Evolutionary conservation across 805 yeast species (phyloP), one percentile per base, ranked within the genome.

Genomic region (Candida suzukii): DNA sequence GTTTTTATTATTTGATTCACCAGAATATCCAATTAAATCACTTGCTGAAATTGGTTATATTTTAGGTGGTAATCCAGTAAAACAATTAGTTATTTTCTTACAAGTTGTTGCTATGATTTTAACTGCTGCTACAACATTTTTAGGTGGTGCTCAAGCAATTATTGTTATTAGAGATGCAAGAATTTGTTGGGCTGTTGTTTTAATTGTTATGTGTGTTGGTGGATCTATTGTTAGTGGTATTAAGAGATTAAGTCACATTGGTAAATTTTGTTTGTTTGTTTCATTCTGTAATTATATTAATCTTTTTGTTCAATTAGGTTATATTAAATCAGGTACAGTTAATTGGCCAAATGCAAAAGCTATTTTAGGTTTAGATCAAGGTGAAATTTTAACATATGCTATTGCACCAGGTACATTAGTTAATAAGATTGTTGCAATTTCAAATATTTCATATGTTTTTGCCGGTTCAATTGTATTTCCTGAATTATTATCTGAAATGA

Each of bases 401-500:
- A 31, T 49, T 21, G 37, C 50, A 10, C 47, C 53, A 3, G 38
- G 42, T 21, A 30, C 48, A 12, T 44, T 60, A 39, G 47, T 54
- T 35, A 49, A 50, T 38, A 66, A 60, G 44, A 54, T 68, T 35
- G 58, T 56, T 17, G 71, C 70, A 16, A 51, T 67, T 44, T 61
- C 69, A 55, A 70, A 70, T 50, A 62, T 71, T 46, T 71, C 72
- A 17, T 71, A 66, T 51, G 67, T 74, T 3, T 71, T 68, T 60
- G 76, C 75, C 31, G 77, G 76, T 46, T 71, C 76, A n/a, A 62
- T 71, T 46, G 66, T 70, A 38, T 71, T 70, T 55, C 63, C 68
- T 16, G 74, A 71, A 48, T 62, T 71, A 39, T 58, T 72, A 57
- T 67, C 76, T 11, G 76, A 71, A 51, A 66, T 71, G 73, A 60